Conservation (phyloP, 2,329 filamentous ascomycete genomes). For the Cordyceps cateniannulata region DNA sequence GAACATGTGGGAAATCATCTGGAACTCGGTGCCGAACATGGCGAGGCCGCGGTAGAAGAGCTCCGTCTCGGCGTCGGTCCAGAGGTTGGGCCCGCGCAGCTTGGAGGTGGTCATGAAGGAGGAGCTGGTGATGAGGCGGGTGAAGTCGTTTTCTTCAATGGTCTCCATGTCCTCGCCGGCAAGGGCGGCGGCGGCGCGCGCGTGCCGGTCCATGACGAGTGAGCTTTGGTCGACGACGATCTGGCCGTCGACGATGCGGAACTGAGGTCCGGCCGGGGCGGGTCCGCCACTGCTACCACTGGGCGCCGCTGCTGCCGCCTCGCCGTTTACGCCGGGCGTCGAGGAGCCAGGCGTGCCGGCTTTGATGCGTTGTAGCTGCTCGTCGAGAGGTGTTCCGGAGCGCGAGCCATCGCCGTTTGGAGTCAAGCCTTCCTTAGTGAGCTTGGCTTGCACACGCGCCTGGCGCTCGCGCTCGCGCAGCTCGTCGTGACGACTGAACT, state of each 20-base stretch:
- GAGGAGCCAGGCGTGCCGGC: conserved; percentile 13
- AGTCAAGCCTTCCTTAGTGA: conserved; percentile 22
- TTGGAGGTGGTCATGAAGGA: conserved; percentile 60
- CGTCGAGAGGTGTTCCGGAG: conserved; percentile 11
- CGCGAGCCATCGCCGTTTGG: conserved; percentile 18
- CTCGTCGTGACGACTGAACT: conserved; percentile 67
- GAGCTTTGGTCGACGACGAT: conserved; percentile 66
- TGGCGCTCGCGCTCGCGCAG: conserved; percentile 61
- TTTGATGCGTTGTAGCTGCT: conserved; percentile 2
- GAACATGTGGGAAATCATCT: conserved; percentile 73
- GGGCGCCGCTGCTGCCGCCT: conserved; percentile 12
- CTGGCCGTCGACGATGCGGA: conserved; percentile 63
- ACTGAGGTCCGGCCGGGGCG: conserved; percentile 41
- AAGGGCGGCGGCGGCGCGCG: conserved; percentile 46
- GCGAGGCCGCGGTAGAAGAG: conserved; percentile 68
- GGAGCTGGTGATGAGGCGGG: conserved; percentile 60
- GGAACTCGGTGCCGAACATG: conserved; percentile 79
- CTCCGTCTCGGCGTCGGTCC: conserved; percentile 66
- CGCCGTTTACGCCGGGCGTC: conserved; percentile 18
- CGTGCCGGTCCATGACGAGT: conserved; percentile 62
- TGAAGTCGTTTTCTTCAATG: conserved; percentile 74
- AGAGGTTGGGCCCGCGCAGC: conserved; percentile 56
- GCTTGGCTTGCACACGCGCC: conserved; percentile 26
- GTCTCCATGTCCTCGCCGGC: conserved; percentile 50
- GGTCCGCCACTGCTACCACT: conserved; percentile 22